These are phyloP conservation scores for Hsuehochloa calcarea DNA, from an alignment of 176 grass and related monocot species.

Conservation along the genomic window DNA sequence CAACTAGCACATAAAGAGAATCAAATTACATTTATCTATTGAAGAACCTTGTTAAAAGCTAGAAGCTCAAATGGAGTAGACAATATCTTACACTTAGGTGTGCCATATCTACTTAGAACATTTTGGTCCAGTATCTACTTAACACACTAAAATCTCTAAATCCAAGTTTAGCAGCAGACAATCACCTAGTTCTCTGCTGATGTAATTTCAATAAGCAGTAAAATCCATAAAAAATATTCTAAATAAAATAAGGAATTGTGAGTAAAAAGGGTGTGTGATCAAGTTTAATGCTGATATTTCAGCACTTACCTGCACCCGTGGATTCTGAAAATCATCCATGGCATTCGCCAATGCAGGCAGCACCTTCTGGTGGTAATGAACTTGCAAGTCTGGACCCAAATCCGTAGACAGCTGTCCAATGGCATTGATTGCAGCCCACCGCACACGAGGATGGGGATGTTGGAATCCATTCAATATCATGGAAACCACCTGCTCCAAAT, in stretches of 20 bases:
- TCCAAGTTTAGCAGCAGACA: not conserved
- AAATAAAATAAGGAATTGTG: not conserved
- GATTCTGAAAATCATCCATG: conserved; percentile 99
- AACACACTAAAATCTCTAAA: not conserved
- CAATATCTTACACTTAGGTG: not conserved
- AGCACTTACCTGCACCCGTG: conserved; percentile 74
- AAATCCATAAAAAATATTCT: not conserved
- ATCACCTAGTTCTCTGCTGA: not conserved
- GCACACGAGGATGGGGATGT: conserved; percentile 80
- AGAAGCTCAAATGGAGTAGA: not conserved
- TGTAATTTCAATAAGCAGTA: not conserved
- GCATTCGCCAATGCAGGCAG: conserved; percentile 81
- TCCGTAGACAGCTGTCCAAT: conserved; percentile 97
- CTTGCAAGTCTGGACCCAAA: conserved; percentile 91
- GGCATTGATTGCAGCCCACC: conserved; percentile 96
- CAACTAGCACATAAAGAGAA: not conserved
- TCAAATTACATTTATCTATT: conserved; percentile 10
- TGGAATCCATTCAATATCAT: conserved; percentile 92
- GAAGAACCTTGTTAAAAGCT: not conserved
- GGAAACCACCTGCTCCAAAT: conserved; percentile 84
- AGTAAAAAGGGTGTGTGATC: not conserved
- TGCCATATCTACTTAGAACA: not conserved
- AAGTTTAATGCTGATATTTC: conserved; percentile 22
- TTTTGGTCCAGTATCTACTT: not conserved
- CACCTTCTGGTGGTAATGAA: conserved; percentile 87